These are phyloP conservation scores for Sporisorium sorghi DNA, from an alignment of 1,284 basidiomycete species.

Conservation along the genomic window DNA sequence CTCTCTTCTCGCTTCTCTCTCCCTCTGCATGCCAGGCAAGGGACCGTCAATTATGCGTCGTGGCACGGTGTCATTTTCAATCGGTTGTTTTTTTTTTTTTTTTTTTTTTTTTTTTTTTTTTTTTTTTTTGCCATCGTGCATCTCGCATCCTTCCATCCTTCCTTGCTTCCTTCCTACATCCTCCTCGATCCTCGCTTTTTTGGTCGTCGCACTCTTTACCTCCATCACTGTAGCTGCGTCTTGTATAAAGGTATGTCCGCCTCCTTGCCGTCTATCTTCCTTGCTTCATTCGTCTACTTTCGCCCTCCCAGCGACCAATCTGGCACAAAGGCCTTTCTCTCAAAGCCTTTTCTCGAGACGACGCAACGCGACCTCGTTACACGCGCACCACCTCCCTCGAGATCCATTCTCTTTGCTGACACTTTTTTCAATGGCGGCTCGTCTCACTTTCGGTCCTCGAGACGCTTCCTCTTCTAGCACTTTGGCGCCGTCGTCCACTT, in stretches of 20 bases:
- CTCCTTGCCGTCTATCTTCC: not conserved
- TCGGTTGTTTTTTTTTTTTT: not conserved
- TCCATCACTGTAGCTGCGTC: not conserved
- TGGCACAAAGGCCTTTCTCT: too few species aligned
- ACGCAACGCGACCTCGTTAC: too few species aligned
- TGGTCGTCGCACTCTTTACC: not conserved
- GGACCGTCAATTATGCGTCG: not conserved
- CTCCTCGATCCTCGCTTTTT: not conserved
- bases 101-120: not conserved
- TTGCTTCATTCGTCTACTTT: not conserved
- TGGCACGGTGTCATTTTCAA: not conserved
- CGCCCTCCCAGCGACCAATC: not conserved
- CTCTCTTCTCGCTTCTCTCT: too few species aligned
- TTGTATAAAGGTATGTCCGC: slow-evolving; percentile 27
- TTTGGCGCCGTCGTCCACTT: slow-evolving; percentile 14
- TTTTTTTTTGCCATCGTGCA: not conserved
- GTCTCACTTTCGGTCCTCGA: slow-evolving; percentile 36
- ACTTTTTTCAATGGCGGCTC: slow-evolving; percentile 39
- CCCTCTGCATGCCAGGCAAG: not conserved
- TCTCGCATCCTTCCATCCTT: not conserved
- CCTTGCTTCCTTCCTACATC: slow-evolving; percentile 1
- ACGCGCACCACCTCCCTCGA: not conserved
- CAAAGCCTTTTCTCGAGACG: too few species aligned
- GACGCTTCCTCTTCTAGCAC: slow-evolving; percentile 19
- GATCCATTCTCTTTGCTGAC: slow-evolving; percentile 15